Base-by-base conservation (phyloP, 768 basidiomycete genomes). In the Auriscalpium vulgare region DNA sequence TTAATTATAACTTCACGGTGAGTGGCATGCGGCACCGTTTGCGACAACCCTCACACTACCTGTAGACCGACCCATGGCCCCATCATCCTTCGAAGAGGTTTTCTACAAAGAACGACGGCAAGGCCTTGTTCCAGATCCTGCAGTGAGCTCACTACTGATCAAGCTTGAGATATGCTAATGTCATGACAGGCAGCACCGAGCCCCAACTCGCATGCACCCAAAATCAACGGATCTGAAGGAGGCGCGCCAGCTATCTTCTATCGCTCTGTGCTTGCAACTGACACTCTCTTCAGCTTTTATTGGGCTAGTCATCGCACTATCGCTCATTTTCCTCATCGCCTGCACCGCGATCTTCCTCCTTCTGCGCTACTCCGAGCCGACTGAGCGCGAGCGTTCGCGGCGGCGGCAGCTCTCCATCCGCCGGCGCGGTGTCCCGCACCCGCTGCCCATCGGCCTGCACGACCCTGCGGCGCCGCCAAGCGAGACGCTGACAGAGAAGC, bases 311-410 rank as follows among this genome's bases (percentile, higher is more conserved):
- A 78, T 85, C 38, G 67, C 72, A 47, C 75, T 88, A 44, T 71
- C 73, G 55, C 59, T 78, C 55, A 69, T 88, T 53, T 78, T 87
- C 66, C 59, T 84, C 56, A 63, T 72, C 35, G 76, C 78, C 50
- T 81, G 76, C 65, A 67, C 71, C 14, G 83, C 76, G 37, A 77
- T 84, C 40, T 76, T 78, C 66, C 75, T 78, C 61, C 78, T 88
- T 37, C 70, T 87, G 16, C 76, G 78, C 44, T 67, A 79, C 50
- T 73, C 80, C 64, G 71, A 73, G 38, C 74, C 74, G 29, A 71
- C 70, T 37, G 70, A 75, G 34, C 69, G 69, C 57, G 72, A 76
- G 16, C 74, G 74, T 10, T 66, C 68, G 10, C 62, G 63, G 4
- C 71, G 72, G 10, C 61, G 56, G 37, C 54, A 57, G 46, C 54